A percentile compares a stretch with the other conserved stretches of the same genome.
phyloP scores from a whole-genome alignment of 805 yeast genomes.

The Myxozyma mucilagina region DNA sequence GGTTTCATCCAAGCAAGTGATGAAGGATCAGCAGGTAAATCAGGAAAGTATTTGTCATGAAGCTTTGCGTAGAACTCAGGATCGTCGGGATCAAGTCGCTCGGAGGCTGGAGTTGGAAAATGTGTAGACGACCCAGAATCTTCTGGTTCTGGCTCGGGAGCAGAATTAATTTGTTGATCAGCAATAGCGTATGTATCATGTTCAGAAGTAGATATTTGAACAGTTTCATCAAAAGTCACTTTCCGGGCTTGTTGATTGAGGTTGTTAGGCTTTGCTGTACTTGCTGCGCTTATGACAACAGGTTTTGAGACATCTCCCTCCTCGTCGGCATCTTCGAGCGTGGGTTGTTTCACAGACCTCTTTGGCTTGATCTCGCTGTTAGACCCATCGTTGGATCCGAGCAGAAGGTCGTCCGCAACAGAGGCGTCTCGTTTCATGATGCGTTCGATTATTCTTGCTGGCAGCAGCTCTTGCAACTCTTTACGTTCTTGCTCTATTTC shows the following conservation, averaged over 20 bases:
- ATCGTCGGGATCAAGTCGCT: constrained; percentile 62
- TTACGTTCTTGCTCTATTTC: constrained; percentile 30
- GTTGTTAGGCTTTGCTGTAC: too few relatives aligned
- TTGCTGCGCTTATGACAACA: background rate
- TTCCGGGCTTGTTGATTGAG: too few relatives aligned
- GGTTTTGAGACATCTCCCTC: background rate
- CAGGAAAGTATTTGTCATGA: constrained; percentile 85
- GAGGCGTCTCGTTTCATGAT: constrained; percentile 18
- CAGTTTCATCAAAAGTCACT: constrained; percentile 1
- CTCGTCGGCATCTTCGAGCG: constrained; percentile 6
- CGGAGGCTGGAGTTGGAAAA: constrained; percentile 19
- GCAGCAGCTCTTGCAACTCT: constrained; percentile 22
- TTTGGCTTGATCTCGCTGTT: background rate
- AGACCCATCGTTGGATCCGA: background rate
- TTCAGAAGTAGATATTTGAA: background rate
- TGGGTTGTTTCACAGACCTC: background rate
- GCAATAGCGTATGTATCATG: background rate
- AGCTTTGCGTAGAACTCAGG: constrained; percentile 76
- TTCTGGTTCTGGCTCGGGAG: background rate
- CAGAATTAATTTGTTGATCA: background rate
- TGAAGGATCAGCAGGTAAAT: constrained; percentile 76
- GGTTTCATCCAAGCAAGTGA: constrained; percentile 92
- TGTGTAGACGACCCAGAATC: background rate
- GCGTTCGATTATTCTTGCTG: constrained; percentile 22
- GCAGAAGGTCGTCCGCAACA: constrained; percentile 14